Conservation (phyloP, 805 yeast genomes). For the Clavispora santaluciae region DNA sequence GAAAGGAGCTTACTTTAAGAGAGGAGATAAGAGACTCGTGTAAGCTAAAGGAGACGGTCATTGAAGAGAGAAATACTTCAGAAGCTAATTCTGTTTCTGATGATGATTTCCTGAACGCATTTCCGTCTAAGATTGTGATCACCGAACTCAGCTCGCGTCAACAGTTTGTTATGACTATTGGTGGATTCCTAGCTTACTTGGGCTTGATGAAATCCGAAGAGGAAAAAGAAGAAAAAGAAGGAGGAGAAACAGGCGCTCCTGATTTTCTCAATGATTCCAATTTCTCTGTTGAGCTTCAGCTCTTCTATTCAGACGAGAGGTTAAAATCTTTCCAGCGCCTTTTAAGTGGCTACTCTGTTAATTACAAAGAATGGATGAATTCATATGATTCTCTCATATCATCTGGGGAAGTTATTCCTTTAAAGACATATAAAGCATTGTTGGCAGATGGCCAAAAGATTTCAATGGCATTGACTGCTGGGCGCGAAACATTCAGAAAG, state of each 20-base stretch:
- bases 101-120: conserved; percentile 44
- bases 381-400: conserved; percentile 39
- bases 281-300: conserved; percentile 38
- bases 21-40: conserved; percentile 24
- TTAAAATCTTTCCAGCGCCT: conserved; percentile 34
- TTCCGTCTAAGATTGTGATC: conserved; percentile 51
- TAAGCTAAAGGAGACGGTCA: conserved; percentile 25
- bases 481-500: conserved; percentile 10
- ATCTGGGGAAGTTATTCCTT: conserved; percentile 40
- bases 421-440: conserved; percentile 42
- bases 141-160: conserved; percentile 23
- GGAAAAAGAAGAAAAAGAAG: neutral
- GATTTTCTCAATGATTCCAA: conserved; percentile 4
- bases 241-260: conserved; percentile 1
- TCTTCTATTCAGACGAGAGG: conserved; percentile 49
- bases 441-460: conserved; percentile 54
- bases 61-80: conserved; percentile 27
- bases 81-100: conserved; percentile 47
- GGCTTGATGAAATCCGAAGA: neutral
- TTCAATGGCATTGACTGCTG: conserved; percentile 30
- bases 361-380: conserved; percentile 48
- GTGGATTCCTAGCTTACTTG: conserved; percentile 25
- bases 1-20: conserved; percentile 43
- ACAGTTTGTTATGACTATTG: conserved; percentile 27
- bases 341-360: conserved; percentile 38